Evolutionary conservation across 1,284 basidiomycete species (phyloP), one percentile per base, ranked within the genome.

Genomic region (Fomitopsis palustris): DNA sequence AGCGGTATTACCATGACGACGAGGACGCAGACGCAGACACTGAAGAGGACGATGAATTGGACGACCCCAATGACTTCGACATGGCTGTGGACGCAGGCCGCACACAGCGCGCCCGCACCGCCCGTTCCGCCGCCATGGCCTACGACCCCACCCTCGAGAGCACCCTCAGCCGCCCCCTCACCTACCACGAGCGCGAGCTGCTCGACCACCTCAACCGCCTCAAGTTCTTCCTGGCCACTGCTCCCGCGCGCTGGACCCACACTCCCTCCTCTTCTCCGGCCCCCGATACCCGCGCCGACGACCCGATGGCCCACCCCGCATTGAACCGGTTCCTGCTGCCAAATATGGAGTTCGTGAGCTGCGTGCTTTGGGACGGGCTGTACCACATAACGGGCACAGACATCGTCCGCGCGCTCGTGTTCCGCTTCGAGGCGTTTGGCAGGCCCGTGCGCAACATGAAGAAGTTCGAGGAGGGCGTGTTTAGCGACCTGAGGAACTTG

Each of bases 401-500:
- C 74, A 91, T 92, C 68, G 93, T 96, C 42, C 83, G 94, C 62
- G 92, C 93, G 2, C 78, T 96, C 49, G 87, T 93, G 16, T 96
- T 95, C 72, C 84, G 93, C 21, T 94, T 95, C 72, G 90, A 93
- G 75, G 93, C 93, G 12, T 96, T 96, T 69, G 92, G 88, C 1
- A 77, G 90, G 9, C 89, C 90, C 2, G 88, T 92, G 35, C 78
- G 82, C 58, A 92, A 92, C 70, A 89, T 91, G 83, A 93, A 93
- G 75, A 95, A 95, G 72, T 95, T 95, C 66, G 93, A 96, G 73
- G 94, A 96, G 74, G 94, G 94, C 55, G 88, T 96, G 33, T 96
- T 96, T 71, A 91, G 88, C 57, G 94, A 96, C 74, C 79, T 96
- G 60, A 77, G 94, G 29, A 96, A 96, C 70, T 78, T 96, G 64